Evolutionary conservation across 148 eudicot species (phyloP).

Genomic region (Fagopyrum homotropicum): DNA sequence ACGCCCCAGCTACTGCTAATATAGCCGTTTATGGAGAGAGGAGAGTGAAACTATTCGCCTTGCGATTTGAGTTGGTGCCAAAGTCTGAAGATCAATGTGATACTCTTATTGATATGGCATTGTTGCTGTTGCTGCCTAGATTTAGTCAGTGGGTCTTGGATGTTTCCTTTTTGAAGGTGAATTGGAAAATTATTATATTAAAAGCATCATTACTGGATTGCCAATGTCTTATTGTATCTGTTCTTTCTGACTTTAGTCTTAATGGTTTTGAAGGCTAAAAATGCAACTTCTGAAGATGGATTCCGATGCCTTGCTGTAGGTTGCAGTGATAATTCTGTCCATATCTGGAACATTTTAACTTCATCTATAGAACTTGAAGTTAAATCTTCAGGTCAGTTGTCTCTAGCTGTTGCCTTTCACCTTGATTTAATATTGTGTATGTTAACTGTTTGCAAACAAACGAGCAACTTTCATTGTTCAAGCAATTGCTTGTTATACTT

Average conservation of each 20-base stretch:
- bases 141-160: slow-evolving; percentile 84
- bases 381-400: slow-evolving; percentile 52
- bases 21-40: slow-evolving; percentile 74
- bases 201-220: background rate
- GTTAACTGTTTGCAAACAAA: background rate
- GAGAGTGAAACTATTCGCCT: slow-evolving; percentile 56
- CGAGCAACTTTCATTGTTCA: background rate
- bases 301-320: slow-evolving; percentile 60
- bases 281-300: slow-evolving; percentile 22
- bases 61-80: slow-evolving; percentile 24
- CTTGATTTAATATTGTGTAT: slow-evolving; percentile 1
- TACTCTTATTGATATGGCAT: slow-evolving; percentile 19
- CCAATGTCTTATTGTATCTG: background rate
- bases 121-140: slow-evolving; percentile 48
- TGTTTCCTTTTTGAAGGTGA: slow-evolving; percentile 64
- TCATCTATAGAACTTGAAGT: slow-evolving; percentile 30
- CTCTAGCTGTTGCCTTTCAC: background rate
- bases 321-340: slow-evolving; percentile 75
- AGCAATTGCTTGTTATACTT: background rate
- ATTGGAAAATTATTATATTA: background rate
- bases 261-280: slow-evolving; percentile 33
- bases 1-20: slow-evolving; percentile 19
- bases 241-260: slow-evolving; percentile 7
- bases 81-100: slow-evolving; percentile 8
- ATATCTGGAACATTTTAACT: slow-evolving; percentile 51